Evolutionary conservation across 2,329 filamentous ascomycete species (phyloP), one percentile per base, ranked within the genome.

Genomic region (Sclerotinia nivalis): DNA sequence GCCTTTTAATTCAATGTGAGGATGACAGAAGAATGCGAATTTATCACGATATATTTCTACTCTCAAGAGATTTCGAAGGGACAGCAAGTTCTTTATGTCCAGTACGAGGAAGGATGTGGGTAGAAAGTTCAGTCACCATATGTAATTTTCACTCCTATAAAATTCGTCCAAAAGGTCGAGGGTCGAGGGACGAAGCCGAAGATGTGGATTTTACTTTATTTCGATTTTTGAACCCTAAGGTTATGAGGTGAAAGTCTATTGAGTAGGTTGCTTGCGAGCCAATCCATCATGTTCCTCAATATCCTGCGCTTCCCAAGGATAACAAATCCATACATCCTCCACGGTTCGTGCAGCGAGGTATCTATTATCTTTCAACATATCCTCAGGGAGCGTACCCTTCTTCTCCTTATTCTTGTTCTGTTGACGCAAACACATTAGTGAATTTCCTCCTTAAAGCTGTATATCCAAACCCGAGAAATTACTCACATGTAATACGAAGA

Each of bases 371-470:
- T 85, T 82, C 73, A 95, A 84, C 87, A 98, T 93, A 50, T 93
- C 89, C 28, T 87, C 78, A 15, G 96, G 94, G 69, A 99, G 85
- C 28, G 82, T 83, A 68, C 96, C 96, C 86, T 97, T 97, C 89
- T 99, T 99, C 69, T 83, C 74, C 87, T 99, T 98, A 82, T 97
- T 89, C 88, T 99, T 99, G 87, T 99, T 99, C 90, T 93, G 56
- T 52, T 15, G 4, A 52, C 13, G 22, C 13, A 9, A 50, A 47
- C 18, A 13, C 15, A 22, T 58, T 54, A 54, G 54, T 47, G 37
- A 47, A 72, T 18, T 43, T 18, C 31, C 31, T 40, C 22, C 8
- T 43, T n/a, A 8, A 28, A 52, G 9, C 2, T 15, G 31, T 45
- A 52, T 60, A 49, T 28, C 9, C 5, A 12, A 13, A 28, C 6